phyloP scores from a whole-genome alignment of 2,329 filamentous ascomycete species.

The Xylaria sp. region DNA sequence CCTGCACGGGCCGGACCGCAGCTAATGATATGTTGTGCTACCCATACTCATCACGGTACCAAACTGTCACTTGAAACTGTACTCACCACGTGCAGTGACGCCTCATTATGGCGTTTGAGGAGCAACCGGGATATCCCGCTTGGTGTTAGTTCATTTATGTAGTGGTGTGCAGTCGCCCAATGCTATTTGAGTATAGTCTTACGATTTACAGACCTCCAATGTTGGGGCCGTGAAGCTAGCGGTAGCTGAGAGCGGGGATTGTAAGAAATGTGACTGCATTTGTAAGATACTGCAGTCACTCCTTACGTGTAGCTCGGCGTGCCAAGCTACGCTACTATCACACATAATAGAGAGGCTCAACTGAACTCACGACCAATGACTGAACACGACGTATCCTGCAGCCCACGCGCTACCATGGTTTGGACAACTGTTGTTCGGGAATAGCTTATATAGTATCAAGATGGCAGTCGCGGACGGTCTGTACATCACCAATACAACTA shows the following conservation, averaged over 20 bases:
- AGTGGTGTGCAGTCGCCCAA: neutral
- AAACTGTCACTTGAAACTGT: neutral
- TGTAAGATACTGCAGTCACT: neutral
- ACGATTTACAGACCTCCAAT: neutral
- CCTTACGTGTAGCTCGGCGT: neutral
- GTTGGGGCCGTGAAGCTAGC: neutral
- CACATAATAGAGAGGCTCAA: conserved; percentile 2
- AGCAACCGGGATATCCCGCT: conserved; percentile 10
- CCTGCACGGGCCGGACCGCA: conserved; percentile 16
- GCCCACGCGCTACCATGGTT: neutral
- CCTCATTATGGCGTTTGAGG: neutral
- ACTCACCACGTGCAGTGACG: neutral
- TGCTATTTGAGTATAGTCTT: neutral
- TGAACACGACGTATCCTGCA: neutral
- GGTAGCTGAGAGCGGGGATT: conserved; percentile 14
- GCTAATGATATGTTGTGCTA: conserved; percentile 11
- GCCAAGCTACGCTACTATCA: conserved; percentile 8
- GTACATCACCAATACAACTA: no score
- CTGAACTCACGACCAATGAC: neutral
- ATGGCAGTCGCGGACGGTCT: no score
- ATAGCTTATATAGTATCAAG: no score
- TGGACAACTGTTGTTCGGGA: no score
- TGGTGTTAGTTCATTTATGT: neutral
- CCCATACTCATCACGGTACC: neutral
- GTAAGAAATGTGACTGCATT: conserved; percentile 4